Percentiles rank a stretch among this genome's conserved stretches.
Conservation (phyloP, 306 rosid genomes). For the Cotoneaster glaucophyllus region DNA sequence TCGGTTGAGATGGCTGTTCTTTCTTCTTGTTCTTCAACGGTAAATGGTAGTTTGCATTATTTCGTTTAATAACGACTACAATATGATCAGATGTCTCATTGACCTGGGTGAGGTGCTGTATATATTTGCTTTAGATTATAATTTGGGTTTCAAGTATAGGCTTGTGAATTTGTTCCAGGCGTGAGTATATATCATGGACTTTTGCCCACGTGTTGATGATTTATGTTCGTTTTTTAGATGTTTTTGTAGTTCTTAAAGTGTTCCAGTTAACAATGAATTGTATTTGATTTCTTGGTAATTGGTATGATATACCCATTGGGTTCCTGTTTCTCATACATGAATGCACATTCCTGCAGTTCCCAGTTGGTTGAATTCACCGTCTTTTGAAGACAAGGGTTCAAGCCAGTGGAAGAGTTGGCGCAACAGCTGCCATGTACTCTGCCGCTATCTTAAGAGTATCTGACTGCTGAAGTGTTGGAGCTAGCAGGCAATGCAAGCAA, state of each 20-base stretch:
- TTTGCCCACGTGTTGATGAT: not conserved
- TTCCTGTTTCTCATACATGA: not conserved
- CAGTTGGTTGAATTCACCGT: slow-evolving; percentile 32
- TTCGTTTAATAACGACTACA: not conserved
- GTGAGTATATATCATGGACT: not conserved
- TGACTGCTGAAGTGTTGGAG: slow-evolving; percentile 32
- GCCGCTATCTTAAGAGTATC: slow-evolving; percentile 31
- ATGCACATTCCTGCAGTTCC: slow-evolving; percentile 14
- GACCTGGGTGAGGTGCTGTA: not conserved
- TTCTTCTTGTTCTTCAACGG: not conserved
- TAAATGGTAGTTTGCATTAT: not conserved
- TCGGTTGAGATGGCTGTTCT: not conserved
- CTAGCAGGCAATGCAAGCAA: slow-evolving; percentile 36
- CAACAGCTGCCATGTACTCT: slow-evolving; percentile 28
- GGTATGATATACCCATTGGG: not conserved
- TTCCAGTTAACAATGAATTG: not conserved
- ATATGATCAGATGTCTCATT: not conserved
- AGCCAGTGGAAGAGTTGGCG: slow-evolving; percentile 30
- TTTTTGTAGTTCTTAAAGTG: not conserved
- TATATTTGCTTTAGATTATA: not conserved
- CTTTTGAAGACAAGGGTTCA: slow-evolving; percentile 20
- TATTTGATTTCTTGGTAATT: not conserved
- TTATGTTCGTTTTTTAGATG: too few relatives aligned
- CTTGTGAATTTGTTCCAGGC: not conserved
- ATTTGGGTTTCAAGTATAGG: not conserved